Conservation (phyloP, 257 asterid genomes). For the Verbascum thapsus region DNA sequence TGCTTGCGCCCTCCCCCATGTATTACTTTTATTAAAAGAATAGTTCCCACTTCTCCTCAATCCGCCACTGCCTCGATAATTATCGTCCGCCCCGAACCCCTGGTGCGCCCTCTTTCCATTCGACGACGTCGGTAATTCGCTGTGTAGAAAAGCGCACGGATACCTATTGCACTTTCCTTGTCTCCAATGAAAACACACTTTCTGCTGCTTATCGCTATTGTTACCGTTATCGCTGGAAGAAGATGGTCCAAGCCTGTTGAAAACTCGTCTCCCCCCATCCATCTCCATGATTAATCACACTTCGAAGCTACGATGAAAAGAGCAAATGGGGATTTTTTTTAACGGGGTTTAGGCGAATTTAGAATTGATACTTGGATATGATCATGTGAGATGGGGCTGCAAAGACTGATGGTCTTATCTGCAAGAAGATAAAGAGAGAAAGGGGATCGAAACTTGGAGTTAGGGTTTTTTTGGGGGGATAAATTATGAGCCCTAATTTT, state of each 20-base stretch:
- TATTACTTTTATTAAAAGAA: constrained; percentile 37
- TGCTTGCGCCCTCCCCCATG: constrained; percentile 44
- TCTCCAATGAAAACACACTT: constrained; percentile 57
- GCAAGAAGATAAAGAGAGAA: background rate
- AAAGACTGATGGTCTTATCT: background rate
- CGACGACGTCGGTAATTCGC: constrained; percentile 38
- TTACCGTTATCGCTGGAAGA: constrained; percentile 26
- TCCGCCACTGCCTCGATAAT: constrained; percentile 30
- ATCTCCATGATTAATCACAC: constrained; percentile 40
- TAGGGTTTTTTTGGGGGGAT: constrained; percentile 22
- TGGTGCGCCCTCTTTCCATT: constrained; percentile 51
- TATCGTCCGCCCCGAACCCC: constrained; percentile 47
- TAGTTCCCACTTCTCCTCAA: constrained; percentile 28
- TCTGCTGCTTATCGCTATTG: constrained; percentile 36
- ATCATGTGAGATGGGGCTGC: background rate
- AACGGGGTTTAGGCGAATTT: background rate
- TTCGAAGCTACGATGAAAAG: background rate
- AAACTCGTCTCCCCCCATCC: constrained; percentile 53
- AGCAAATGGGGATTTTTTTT: background rate
- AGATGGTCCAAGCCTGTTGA: constrained; percentile 46
- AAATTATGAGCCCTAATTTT: constrained; percentile 30
- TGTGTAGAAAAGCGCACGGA: constrained; percentile 53
- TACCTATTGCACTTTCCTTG: constrained; percentile 56
- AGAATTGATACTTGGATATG: background rate
- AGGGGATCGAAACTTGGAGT: background rate